phyloP scores from a whole-genome alignment of 352 stramenopile genomes.

The Phytopythium montanum region DNA sequence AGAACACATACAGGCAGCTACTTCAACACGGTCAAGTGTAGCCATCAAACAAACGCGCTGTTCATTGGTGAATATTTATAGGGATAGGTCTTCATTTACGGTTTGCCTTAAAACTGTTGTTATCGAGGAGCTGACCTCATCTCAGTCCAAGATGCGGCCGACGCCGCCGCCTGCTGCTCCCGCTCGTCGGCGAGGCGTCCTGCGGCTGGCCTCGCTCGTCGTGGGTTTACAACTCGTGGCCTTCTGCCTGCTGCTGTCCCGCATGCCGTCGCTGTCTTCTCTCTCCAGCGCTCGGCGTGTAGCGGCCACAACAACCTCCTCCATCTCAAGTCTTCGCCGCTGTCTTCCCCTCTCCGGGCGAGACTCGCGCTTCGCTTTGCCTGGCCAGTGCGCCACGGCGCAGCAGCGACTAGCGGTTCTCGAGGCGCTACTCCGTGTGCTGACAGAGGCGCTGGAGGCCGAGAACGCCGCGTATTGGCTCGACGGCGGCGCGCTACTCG shows the following conservation, averaged over 20 bases:
- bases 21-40: background rate
- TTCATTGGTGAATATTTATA: too few species aligned
- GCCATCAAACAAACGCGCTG: too few species aligned
- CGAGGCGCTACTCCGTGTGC: conserved; percentile 32
- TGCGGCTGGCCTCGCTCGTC: conserved; percentile 15
- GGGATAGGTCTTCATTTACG: too few species aligned
- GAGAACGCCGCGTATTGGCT: conserved; percentile 43
- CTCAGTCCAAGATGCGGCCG: background rate
- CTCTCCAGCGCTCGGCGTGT: conserved; percentile 10
- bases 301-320: conserved; percentile 15
- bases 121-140: background rate
- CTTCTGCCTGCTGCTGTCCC: conserved; percentile 36
- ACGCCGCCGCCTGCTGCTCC: background rate
- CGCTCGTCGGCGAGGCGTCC: background rate
- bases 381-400: conserved; percentile 27
- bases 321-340: conserved; percentile 18
- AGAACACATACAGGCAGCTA: background rate
- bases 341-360: conserved; percentile 33
- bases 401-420: conserved; percentile 29
- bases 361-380: conserved; percentile 30
- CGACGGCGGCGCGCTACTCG: conserved; percentile 50
- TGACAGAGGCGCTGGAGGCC: conserved; percentile 33
- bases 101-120: too few species aligned
- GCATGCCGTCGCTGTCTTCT: conserved; percentile 11
- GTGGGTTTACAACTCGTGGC: conserved; percentile 28